Evolutionary conservation across 495 filamentous ascomycete genomes (phyloP).

Genomic region (Neurospora intermedia): DNA sequence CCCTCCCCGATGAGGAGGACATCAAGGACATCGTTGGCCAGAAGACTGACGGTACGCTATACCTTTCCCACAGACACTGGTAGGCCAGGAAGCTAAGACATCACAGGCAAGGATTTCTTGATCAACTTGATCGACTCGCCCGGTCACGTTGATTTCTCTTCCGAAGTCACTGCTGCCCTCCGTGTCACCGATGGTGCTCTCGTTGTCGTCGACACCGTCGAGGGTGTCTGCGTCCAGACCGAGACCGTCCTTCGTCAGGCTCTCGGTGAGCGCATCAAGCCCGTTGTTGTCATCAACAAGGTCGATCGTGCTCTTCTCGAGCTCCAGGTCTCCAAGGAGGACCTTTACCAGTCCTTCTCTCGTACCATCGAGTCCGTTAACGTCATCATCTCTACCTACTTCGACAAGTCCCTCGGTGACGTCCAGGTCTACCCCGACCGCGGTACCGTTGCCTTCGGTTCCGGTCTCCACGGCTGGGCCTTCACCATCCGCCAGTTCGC

Average conservation of each 20-base stretch:
- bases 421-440: constrained; percentile 94
- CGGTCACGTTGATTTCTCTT: constrained; percentile 99
- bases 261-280: constrained; percentile 99
- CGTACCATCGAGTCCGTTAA: constrained; percentile 99
- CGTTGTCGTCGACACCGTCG: constrained; percentile 98
- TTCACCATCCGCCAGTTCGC: constrained; percentile 99
- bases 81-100: not conserved
- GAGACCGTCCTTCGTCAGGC: constrained; percentile 99
- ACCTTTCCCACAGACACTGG: not conserved
- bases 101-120: constrained; percentile 74
- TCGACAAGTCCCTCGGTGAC: constrained; percentile 93
- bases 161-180: constrained; percentile 97
- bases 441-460: constrained; percentile 97
- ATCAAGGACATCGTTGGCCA: constrained; percentile 85
- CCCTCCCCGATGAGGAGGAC: constrained; percentile 71
- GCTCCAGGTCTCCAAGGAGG: constrained; percentile 95
- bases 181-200: constrained; percentile 99
- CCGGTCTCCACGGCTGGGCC: constrained; percentile 99
- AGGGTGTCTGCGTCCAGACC: constrained; percentile 99
- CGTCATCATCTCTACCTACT: constrained; percentile 98
- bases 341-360: constrained; percentile 98
- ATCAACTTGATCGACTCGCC: constrained; percentile 99
- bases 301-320: constrained; percentile 98
- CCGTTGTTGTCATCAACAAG: constrained; percentile 99
- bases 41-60: constrained; percentile 51